Conservation (phyloP, 768 basidiomycete species). For the Lentinula sp. region DNA sequence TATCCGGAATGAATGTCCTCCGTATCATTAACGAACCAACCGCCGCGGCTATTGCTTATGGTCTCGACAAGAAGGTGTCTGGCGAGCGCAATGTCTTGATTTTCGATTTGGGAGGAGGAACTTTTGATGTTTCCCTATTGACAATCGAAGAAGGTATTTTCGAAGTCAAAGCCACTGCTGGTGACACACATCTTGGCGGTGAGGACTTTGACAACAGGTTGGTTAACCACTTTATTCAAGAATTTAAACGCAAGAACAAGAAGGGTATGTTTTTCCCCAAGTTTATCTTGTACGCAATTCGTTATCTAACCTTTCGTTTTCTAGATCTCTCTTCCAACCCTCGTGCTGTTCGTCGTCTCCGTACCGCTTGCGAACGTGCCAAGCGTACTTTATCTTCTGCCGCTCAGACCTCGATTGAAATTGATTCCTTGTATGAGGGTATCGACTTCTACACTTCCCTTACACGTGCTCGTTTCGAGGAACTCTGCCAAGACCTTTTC, state of each 20-base stretch:
- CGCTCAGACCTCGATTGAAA: conserved; percentile 33
- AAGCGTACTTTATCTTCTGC: conserved; percentile 8
- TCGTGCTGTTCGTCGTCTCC: conserved; percentile 9
- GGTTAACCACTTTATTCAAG: conserved; percentile 16
- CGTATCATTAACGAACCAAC: conserved; percentile 69
- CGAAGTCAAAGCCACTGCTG: conserved; percentile 66
- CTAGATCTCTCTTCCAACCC: conserved; percentile 6
- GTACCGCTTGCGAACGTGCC: conserved; percentile 8
- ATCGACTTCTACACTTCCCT: conserved; percentile 21
- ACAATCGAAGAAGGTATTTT: conserved; percentile 66
- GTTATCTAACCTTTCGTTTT: background rate
- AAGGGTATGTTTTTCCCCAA: conserved; percentile 25
- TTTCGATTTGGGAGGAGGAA: conserved; percentile 71
- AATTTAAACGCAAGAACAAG: conserved; percentile 50
- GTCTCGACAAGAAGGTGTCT: conserved; percentile 53
- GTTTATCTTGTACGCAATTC: conserved; percentile 34
- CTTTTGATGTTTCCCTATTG: conserved; percentile 68
- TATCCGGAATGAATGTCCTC: conserved; percentile 59
- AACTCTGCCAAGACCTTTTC: conserved; percentile 7
- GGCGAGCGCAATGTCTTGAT: conserved; percentile 59
- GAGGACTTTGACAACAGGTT: conserved; percentile 8
- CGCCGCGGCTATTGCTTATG: conserved; percentile 67
- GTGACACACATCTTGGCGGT: conserved; percentile 47
- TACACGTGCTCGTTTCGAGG: conserved; percentile 38
- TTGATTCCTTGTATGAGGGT: conserved; percentile 50